Evolutionary conservation across 768 basidiomycete genomes (phyloP).

Genomic region (Lactifluus hygrophoroides): DNA sequence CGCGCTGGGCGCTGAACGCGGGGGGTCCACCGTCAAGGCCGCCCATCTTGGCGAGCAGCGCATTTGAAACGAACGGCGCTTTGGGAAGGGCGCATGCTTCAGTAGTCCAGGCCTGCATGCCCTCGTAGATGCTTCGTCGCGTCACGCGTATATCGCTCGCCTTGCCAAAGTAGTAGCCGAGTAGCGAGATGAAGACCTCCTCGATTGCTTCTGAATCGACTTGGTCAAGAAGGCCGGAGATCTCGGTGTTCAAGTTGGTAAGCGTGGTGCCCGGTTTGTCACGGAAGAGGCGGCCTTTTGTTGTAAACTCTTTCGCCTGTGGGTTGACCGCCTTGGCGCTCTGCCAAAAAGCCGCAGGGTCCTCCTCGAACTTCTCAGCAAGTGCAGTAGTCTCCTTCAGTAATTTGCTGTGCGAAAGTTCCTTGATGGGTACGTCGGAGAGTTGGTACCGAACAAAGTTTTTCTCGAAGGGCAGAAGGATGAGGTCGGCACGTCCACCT

Average conservation of each 20-base stretch:
- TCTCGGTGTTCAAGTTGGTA: slow-evolving; percentile 19
- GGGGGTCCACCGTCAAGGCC: background rate
- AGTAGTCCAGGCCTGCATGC: slow-evolving; percentile 16
- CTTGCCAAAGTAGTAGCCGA: slow-evolving; percentile 16
- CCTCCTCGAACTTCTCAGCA: slow-evolving; percentile 40
- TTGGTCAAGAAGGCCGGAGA: slow-evolving; percentile 8
- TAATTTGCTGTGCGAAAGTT: slow-evolving; percentile 43
- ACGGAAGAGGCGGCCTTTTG: background rate
- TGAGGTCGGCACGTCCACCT: slow-evolving; percentile 64
- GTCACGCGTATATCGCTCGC: slow-evolving; percentile 5
- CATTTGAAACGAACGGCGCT: slow-evolving; percentile 6
- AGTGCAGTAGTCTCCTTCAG: slow-evolving; percentile 37
- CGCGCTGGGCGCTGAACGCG: background rate
- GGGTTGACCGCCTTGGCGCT: background rate
- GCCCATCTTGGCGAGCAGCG: slow-evolving; percentile 15
- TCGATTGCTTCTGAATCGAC: slow-evolving; percentile 9
- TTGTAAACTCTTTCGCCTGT: background rate
- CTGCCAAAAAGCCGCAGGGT: slow-evolving; percentile 32
- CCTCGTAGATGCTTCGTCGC: slow-evolving; percentile 6
- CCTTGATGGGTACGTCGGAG: slow-evolving; percentile 59
- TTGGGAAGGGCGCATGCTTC: slow-evolving; percentile 12
- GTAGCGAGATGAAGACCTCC: slow-evolving; percentile 17
- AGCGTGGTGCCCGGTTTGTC: background rate
- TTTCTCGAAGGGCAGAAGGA: slow-evolving; percentile 73
- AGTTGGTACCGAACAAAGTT: slow-evolving; percentile 58